Conservation (phyloP, 345 rosid genomes). For the Laguncularia racemosa region DNA sequence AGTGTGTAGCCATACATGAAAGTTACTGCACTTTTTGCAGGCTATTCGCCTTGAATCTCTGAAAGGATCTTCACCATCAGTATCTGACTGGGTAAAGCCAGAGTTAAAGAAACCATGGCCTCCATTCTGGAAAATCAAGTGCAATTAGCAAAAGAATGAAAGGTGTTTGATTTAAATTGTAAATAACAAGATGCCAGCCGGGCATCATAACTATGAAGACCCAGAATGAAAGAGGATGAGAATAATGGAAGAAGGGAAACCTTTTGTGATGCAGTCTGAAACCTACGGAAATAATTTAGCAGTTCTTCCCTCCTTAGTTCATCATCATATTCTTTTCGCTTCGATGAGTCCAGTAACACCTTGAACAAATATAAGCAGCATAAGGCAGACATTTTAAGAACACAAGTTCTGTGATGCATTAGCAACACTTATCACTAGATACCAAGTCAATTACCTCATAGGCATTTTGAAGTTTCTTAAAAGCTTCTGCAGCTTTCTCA, state of each 20-base stretch:
- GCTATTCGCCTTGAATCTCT: constrained; percentile 83
- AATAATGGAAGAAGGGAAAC: constrained; percentile 22
- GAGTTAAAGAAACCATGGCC: constrained; percentile 54
- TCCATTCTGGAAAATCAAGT: constrained; percentile 36
- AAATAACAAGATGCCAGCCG: too few relatives aligned
- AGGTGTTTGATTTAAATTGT: too few relatives aligned
- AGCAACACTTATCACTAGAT: not conserved
- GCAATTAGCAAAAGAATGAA: not conserved
- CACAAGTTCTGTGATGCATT: too few relatives aligned
- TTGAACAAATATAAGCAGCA: constrained; percentile 13
- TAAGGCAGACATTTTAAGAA: too few relatives aligned
- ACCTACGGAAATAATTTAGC: constrained; percentile 67
- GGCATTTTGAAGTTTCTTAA: constrained; percentile 97
- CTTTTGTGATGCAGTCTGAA: constrained; percentile 73
- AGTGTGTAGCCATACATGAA: constrained; percentile 75
- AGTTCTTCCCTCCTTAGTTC: constrained; percentile 87
- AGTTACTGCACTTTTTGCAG: constrained; percentile 71
- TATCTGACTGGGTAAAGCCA: constrained; percentile 52
- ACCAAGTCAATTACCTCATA: constrained; percentile 56
- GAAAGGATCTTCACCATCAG: constrained; percentile 46
- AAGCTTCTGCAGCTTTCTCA: constrained; percentile 98
- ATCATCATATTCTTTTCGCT: constrained; percentile 85
- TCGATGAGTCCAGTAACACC: constrained; percentile 82
- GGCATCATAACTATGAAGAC: not conserved
- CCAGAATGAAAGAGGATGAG: not conserved